These are phyloP conservation scores for Arthrinium puccinioides DNA, from an alignment of 2,329 filamentous ascomycete genomes.

Conservation along the genomic window DNA sequence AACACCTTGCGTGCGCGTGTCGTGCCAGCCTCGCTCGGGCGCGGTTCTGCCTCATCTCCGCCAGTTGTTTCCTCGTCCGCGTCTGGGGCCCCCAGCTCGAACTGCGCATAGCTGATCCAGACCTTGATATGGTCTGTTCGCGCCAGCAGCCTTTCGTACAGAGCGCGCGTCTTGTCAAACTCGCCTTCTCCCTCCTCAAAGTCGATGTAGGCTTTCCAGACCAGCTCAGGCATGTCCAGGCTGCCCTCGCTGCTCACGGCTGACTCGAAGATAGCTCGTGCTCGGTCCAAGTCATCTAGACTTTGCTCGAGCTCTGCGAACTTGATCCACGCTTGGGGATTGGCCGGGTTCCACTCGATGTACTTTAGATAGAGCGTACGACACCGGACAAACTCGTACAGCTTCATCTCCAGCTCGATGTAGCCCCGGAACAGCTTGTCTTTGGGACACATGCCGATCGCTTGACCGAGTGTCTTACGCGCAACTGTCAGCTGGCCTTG, in stretches of 20 bases:
- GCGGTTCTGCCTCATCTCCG: constrained; percentile 62
- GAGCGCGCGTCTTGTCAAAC: constrained; percentile 69
- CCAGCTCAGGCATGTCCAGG: constrained; percentile 92
- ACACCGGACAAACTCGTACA: constrained; percentile 91
- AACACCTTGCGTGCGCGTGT: constrained; percentile 75
- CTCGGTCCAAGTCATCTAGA: constrained; percentile 81
- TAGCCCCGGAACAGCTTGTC: constrained; percentile 93
- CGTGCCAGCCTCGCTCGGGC: constrained; percentile 78
- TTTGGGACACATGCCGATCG: constrained; percentile 92
- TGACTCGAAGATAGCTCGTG: constrained; percentile 86
- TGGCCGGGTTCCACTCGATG: constrained; percentile 83
- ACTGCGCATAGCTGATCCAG: constrained; percentile 98
- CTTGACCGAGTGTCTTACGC: constrained; percentile 81
- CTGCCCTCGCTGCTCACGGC: constrained; percentile 71
- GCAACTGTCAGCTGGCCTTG: constrained; percentile 75
- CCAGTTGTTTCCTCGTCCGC: constrained; percentile 51
- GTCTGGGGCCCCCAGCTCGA: constrained; percentile 91
- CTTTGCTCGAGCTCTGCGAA: constrained; percentile 91
- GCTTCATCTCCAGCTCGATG: constrained; percentile 82
- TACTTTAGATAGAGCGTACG: constrained; percentile 91
- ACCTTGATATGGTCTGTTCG: constrained; percentile 99
- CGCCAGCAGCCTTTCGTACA: constrained; percentile 85
- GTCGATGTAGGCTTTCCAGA: constrained; percentile 98
- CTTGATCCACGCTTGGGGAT: constrained; percentile 91
- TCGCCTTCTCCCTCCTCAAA: constrained; percentile 96